Evolutionary conservation across 352 stramenopile species (phyloP).

Genomic region (Globisporangium apiculatum): DNA sequence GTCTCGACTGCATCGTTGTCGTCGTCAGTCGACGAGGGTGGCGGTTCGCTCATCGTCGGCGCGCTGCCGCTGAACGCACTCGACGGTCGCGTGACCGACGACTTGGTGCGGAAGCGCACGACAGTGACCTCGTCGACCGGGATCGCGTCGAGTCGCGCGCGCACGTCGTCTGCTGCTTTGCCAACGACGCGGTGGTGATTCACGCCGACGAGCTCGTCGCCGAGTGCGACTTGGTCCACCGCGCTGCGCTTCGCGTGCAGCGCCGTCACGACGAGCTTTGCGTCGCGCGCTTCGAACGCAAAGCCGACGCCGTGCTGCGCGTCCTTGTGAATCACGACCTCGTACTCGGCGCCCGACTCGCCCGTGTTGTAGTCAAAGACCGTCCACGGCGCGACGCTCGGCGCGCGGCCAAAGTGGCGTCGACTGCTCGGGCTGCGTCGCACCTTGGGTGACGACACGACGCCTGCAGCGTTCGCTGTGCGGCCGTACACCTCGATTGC

Average conservation of each 20-base stretch:
- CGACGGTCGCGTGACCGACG: conserved; percentile 2
- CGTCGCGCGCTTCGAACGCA: conserved; percentile 28
- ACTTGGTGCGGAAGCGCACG: conserved; percentile 42
- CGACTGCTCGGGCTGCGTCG: conserved; percentile 11
- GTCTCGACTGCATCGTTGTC: conserved; percentile 15
- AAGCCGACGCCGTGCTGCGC: conserved; percentile 28
- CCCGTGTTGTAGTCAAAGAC: conserved; percentile 64
- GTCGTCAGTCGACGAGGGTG: conserved; percentile 1
- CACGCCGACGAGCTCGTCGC: conserved; percentile 59
- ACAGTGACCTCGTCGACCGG: conserved; percentile 24
- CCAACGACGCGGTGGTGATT: conserved; percentile 44
- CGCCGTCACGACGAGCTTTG: conserved; percentile 31
- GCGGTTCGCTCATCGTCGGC: neutral
- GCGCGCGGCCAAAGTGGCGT: conserved; percentile 21
- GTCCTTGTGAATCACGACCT: conserved; percentile 46
- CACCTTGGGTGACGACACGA: conserved; percentile 43
- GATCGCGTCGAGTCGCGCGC: conserved; percentile 24
- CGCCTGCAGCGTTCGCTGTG: conserved; percentile 36
- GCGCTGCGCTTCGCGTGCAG: conserved; percentile 14
- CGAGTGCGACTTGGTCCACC: conserved; percentile 12
- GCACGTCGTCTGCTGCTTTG: conserved; percentile 29
- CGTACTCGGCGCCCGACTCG: conserved; percentile 61
- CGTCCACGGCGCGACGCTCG: conserved; percentile 62
- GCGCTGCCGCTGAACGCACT: neutral
- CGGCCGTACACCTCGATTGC: conserved; percentile 59